Evolutionary conservation across 176 grass and related monocot genomes (phyloP).

Genomic region (Carex parvula): DNA sequence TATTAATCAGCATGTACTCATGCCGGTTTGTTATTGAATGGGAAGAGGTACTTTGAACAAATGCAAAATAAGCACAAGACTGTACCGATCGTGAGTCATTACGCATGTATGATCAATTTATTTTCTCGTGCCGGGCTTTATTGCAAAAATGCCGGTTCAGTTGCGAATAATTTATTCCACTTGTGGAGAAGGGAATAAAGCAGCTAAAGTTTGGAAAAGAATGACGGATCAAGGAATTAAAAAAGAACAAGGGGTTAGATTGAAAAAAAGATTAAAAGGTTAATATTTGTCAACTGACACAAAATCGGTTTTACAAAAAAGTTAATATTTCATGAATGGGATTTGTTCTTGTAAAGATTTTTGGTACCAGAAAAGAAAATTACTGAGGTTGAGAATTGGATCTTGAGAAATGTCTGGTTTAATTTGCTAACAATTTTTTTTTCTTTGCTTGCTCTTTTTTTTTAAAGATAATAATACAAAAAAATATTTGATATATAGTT

Average conservation of each 20-base stretch:
- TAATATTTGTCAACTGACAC: slow-evolving; percentile 45
- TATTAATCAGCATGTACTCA: slow-evolving; percentile 65
- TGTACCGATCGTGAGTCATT: slow-evolving; percentile 39
- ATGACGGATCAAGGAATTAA: slow-evolving; percentile 68
- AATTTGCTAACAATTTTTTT: no score
- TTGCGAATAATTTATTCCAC: slow-evolving; percentile 88
- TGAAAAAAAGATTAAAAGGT: slow-evolving; percentile 68
- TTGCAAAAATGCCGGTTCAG: slow-evolving; percentile 36
- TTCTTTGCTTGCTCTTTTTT: no score
- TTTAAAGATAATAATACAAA: no score
- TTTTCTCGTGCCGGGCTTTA: slow-evolving; percentile 57
- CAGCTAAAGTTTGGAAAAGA: slow-evolving; percentile 70
- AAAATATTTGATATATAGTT: no score
- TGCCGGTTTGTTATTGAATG: slow-evolving; percentile 56
- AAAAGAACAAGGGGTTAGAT: slow-evolving; percentile 83
- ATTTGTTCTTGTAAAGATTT: neutral
- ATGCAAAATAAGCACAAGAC: slow-evolving; percentile 59
- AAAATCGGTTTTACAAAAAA: slow-evolving; percentile 55
- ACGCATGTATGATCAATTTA: slow-evolving; percentile 89
- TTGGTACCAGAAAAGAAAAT: no score
- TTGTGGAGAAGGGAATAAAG: slow-evolving; percentile 73
- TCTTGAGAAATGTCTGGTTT: no score
- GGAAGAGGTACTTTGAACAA: slow-evolving; percentile 56
- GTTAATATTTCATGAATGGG: neutral
- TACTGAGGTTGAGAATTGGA: no score